Evolutionary conservation across 352 stramenopile genomes (phyloP).

Genomic region (Thalassiosira mediterranea): DNA sequence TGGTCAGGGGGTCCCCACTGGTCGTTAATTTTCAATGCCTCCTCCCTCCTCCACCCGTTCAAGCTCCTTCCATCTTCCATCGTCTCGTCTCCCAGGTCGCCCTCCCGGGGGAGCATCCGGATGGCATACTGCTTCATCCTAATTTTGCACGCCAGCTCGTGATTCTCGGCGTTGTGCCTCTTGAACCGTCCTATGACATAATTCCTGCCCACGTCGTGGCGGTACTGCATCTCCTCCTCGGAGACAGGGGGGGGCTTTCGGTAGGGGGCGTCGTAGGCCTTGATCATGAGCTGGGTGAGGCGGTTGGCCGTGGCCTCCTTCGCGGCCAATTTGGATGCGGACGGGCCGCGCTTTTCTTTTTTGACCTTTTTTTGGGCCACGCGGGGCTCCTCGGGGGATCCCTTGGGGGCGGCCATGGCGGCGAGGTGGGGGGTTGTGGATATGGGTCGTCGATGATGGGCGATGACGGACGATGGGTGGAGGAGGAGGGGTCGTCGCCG

Average conservation of each 20-base stretch:
- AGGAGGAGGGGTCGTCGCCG: too few species aligned
- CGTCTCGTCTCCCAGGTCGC: conserved; percentile 41
- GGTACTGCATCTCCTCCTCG: conserved; percentile 64
- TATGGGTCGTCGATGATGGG: conserved; percentile 26
- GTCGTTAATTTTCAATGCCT: conserved; percentile 59
- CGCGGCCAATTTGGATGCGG: conserved; percentile 21
- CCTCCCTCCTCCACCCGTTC: conserved; percentile 51
- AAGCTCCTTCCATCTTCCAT: conserved; percentile 15
- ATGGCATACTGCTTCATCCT: conserved; percentile 78
- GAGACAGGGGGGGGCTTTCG: conserved; percentile 21
- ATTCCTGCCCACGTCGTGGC: conserved; percentile 66
- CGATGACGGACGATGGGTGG: too few species aligned
- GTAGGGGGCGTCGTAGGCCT: conserved; percentile 36
- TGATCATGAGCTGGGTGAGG: conserved; percentile 26
- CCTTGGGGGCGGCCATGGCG: conserved; percentile 19
- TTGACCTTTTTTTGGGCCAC: conserved; percentile 35
- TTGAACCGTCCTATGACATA: conserved; percentile 77
- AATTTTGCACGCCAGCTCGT: conserved; percentile 79
- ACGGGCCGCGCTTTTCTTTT: conserved; percentile 38
- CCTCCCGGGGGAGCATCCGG: conserved; percentile 67
- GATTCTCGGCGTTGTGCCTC: conserved; percentile 72
- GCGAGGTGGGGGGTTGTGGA: conserved; percentile 21
- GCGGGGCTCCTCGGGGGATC: conserved; percentile 29
- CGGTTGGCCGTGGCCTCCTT: conserved; percentile 8
- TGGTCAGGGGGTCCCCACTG: conserved; percentile 38